Base-by-base conservation (phyloP, 257 asterid species). In the Przewalskia tangutica region DNA sequence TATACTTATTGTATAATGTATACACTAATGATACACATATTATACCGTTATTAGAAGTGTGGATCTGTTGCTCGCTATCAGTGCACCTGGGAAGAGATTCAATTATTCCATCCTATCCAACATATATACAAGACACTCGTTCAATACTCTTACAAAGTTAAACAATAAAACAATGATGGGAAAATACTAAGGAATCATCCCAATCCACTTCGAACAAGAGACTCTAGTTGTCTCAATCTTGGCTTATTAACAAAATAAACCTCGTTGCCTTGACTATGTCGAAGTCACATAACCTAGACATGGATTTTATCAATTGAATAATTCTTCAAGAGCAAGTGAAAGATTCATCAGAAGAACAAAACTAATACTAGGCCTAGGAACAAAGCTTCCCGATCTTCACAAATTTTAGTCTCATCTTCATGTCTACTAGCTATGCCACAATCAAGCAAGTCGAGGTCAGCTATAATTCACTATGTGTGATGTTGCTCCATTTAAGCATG, bases 381-480 rank as follows among this genome's bases (percentile, higher is more conserved):
- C 66, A 77, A 54, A 77, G 68, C 80, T 34, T 75, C 40, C 62
- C 23, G 81, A 82, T 64, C 84, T 55, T 60, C 34, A 55, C 84
- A 84, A 81, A 81, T 80, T 5, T 73, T 46, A 76, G 79, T 64
- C 48, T 48, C 82, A 81, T 84, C 84, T 81, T 80, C 89, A 83
- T 81, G 40, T 40, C 55, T n/a, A n/a, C 16, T 8, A 81, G 80
- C 64, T 84, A 67, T 8, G 63, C 34, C 53, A 76, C 62, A 80
- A 81, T 84, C 83, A 83, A 83, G 10, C 27, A 40, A 40, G 54
- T 67, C 17, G 54, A n/a, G 9, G 34, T 67, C 2, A 14, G 77
- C 54, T 67, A 17, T 17, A 67, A 17, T 67, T 42, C 5, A 18
- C 77, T 17, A 5, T 40, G 34, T 16, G 42, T 63, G 70, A 63